phyloP scores from a whole-genome alignment of 2,329 filamentous ascomycete species.

The Stachybotrys elegans region DNA sequence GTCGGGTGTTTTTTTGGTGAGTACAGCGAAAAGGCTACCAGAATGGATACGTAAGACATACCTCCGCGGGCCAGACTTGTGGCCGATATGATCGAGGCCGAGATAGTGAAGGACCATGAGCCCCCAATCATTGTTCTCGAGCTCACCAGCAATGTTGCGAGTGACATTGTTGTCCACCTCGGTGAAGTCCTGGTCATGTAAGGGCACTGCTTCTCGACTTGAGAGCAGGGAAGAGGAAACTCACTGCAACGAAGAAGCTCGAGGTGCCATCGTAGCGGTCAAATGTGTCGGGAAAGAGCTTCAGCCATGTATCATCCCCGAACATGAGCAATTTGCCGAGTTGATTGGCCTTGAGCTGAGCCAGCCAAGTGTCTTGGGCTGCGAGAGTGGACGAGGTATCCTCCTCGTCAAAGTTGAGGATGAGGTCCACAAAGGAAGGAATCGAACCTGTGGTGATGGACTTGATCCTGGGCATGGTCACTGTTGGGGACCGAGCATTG shows the following conservation, averaged over 20 bases:
- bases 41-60: constrained; percentile 23
- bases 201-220: no score
- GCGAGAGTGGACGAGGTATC: constrained; percentile 86
- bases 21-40: neutral
- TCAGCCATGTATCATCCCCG: constrained; percentile 97
- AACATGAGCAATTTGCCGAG: constrained; percentile 84
- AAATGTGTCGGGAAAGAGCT: constrained; percentile 88
- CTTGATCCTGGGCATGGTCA: constrained; percentile 97
- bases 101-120: constrained; percentile 94
- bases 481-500: constrained; percentile 91
- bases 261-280: constrained; percentile 85
- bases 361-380: constrained; percentile 91
- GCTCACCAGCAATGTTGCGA: constrained; percentile 73
- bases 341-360: constrained; percentile 75
- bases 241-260: constrained; percentile 95
- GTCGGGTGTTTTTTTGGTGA: constrained; percentile 7
- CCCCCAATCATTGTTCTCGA: constrained; percentile 78
- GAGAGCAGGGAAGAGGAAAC: constrained; percentile 32
- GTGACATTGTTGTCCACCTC: constrained; percentile 98
- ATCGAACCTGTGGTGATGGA: constrained; percentile 96
- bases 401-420: constrained; percentile 92
- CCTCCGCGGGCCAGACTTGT: constrained; percentile 88
- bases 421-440: constrained; percentile 95
- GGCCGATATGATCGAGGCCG: constrained; percentile 93
- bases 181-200: constrained; percentile 70